Conservation (phyloP, 2,329 filamentous ascomycete genomes). For the Epichloe baconii region DNA sequence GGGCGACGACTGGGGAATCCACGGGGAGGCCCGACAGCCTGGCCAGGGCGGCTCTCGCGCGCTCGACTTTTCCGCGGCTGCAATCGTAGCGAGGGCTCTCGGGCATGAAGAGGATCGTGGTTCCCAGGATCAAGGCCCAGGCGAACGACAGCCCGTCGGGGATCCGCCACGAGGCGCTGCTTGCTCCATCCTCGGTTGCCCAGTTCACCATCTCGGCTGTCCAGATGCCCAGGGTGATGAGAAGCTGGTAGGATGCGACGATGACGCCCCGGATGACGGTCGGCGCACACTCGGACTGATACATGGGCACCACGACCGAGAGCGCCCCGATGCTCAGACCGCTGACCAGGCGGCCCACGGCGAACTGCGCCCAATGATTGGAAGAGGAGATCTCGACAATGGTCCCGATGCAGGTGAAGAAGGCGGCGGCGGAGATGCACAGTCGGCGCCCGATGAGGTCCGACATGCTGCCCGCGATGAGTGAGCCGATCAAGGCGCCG, state of each 20-base stretch:
- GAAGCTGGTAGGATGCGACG: conserved; percentile 53
- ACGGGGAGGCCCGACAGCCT: conserved; percentile 28
- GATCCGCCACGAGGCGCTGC: conserved; percentile 47
- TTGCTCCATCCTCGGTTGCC: conserved; percentile 36
- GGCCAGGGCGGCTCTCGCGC: conserved; percentile 36
- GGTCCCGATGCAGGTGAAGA: conserved; percentile 52
- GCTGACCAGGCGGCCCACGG: conserved; percentile 50
- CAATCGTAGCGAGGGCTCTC: conserved; percentile 42
- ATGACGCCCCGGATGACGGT: conserved; percentile 51
- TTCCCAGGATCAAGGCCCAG: conserved; percentile 39
- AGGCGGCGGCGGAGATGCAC: conserved; percentile 47
- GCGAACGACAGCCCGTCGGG: conserved; percentile 43
- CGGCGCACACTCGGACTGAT: conserved; percentile 53
- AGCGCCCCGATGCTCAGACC: conserved; percentile 53
- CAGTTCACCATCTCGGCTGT: conserved; percentile 45
- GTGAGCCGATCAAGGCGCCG: conserved; percentile 44
- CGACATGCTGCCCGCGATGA: conserved; percentile 45
- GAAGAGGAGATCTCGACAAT: conserved; percentile 48
- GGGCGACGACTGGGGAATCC: conserved; percentile 27
- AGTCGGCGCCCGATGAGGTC: conserved; percentile 48
- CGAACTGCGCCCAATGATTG: conserved; percentile 48
- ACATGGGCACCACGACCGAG: conserved; percentile 54
- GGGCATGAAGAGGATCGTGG: conserved; percentile 38
- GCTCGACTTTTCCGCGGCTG: conserved; percentile 30
- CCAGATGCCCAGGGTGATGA: conserved; percentile 57